Percentiles rank a stretch among this genome's conserved stretches.
Evolutionary conservation across 495 filamentous ascomycete species (phyloP).

Genomic region (Penicillium parvum): DNA sequence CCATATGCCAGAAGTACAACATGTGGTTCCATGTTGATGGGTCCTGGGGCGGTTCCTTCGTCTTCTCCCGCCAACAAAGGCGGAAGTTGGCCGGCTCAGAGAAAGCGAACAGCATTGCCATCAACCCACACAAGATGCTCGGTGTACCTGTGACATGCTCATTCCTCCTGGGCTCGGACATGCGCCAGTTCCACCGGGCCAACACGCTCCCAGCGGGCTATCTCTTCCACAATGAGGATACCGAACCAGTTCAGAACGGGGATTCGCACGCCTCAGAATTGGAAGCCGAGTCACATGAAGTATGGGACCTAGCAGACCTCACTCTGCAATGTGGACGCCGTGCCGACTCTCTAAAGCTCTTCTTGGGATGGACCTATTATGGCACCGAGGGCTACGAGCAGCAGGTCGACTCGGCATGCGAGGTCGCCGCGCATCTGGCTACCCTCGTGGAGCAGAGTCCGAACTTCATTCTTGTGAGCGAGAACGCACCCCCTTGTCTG

Average conservation of each 20-base stretch:
- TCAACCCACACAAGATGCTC: conserved; percentile 98
- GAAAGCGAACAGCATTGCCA: conserved; percentile 71
- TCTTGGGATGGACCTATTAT: conserved; percentile 85
- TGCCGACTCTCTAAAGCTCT: conserved; percentile 82
- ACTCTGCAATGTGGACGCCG: conserved; percentile 88
- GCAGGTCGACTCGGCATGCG: conserved; percentile 67
- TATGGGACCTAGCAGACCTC: conserved; percentile 90
- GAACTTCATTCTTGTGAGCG: conserved; percentile 67
- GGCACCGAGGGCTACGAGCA: conserved; percentile 58
- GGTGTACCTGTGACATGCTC: conserved; percentile 86
- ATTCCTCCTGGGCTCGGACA: conserved; percentile 75
- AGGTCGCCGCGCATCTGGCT: conserved; percentile 61
- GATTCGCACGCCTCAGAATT: conserved; percentile 21
- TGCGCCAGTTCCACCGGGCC: conserved; percentile 68
- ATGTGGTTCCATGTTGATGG: conserved; percentile 92
- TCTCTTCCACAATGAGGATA: conserved; percentile 65
- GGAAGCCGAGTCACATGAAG: conserved; percentile 45
- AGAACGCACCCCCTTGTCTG: conserved; percentile 78
- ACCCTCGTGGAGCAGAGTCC: conserved; percentile 44
- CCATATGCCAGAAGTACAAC: conserved; percentile 63
- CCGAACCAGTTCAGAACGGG: conserved; percentile 11
- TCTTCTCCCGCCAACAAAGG: conserved; percentile 65
- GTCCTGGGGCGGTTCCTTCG: conserved; percentile 81
- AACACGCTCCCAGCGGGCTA: conserved; percentile 88
- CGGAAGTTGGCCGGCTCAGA: conserved; percentile 64